Evolutionary conservation across 2,329 filamentous ascomycete species (phyloP).

Genomic region (Gaeumannomyces sp.): DNA sequence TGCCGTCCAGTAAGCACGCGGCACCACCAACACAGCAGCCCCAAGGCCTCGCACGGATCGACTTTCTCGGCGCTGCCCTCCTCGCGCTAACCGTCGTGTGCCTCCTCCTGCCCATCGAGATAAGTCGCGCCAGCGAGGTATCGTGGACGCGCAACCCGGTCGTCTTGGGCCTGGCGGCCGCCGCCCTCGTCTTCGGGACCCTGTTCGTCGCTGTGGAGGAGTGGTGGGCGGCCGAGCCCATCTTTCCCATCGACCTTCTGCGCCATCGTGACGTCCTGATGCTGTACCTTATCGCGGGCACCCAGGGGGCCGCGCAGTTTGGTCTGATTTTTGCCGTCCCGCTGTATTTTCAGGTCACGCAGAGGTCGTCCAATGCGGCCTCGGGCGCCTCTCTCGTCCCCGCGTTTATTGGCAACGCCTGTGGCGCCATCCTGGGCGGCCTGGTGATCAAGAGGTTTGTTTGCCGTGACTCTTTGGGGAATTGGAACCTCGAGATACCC

Average conservation of each 20-base stretch:
- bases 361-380: slow-evolving; percentile 47
- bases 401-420: slow-evolving; percentile 59
- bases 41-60: slow-evolving; percentile 36
- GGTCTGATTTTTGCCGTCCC: slow-evolving; percentile 61
- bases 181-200: slow-evolving; percentile 22
- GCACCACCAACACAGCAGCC: background rate
- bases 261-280: slow-evolving; percentile 44
- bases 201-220: slow-evolving; percentile 28
- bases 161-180: slow-evolving; percentile 25
- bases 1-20: background rate
- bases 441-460: slow-evolving; percentile 42
- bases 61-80: slow-evolving; percentile 49
- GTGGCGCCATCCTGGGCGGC: slow-evolving; percentile 57
- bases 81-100: slow-evolving; percentile 31
- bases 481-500: no score
- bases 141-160: slow-evolving; percentile 30
- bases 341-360: slow-evolving; percentile 63
- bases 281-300: slow-evolving; percentile 43
- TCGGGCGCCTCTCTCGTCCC: slow-evolving; percentile 59
- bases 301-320: slow-evolving; percentile 53
- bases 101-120: slow-evolving; percentile 32
- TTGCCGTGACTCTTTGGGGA: background rate
- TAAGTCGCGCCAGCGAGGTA: slow-evolving; percentile 30
- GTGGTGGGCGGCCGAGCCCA: slow-evolving; percentile 44
- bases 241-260: slow-evolving; percentile 52